Conservation (phyloP, 257 asterid species). For the Solanum lignicaule region DNA sequence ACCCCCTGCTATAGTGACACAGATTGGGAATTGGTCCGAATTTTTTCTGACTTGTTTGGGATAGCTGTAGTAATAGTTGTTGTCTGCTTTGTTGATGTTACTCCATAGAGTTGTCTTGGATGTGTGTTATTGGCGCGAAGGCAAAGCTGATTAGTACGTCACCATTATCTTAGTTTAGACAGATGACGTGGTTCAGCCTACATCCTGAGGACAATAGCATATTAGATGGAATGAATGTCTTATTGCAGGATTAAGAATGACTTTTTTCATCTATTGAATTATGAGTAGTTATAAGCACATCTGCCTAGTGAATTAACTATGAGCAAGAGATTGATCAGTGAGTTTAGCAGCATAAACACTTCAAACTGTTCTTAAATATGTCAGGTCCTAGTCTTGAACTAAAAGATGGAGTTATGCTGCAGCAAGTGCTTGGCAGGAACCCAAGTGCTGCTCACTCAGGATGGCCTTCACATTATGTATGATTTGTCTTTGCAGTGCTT, state of each 20-base stretch:
- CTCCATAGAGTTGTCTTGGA: background rate
- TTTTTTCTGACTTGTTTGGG: background rate
- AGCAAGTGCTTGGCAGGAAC: background rate
- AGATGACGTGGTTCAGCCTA: background rate
- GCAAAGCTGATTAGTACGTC: background rate
- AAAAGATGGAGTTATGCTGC: background rate
- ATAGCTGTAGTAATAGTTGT: background rate
- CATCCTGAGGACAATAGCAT: background rate
- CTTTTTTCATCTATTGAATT: background rate
- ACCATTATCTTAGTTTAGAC: background rate
- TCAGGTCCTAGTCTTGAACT: background rate
- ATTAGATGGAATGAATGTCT: background rate
- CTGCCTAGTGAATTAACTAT: background rate
- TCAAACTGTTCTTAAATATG: background rate
- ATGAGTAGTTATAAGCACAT: background rate
- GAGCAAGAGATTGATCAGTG: background rate
- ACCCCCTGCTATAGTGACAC: background rate
- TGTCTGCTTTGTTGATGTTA: background rate
- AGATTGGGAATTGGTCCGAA: background rate
- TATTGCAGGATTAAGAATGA: background rate
- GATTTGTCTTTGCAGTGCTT: background rate
- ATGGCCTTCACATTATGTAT: background rate
- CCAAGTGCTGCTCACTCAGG: background rate
- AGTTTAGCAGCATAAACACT: background rate
- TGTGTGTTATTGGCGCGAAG: background rate